Evolutionary conservation across 2,329 filamentous ascomycete species (phyloP).

Genomic region (Rhynchosporium secalis): DNA sequence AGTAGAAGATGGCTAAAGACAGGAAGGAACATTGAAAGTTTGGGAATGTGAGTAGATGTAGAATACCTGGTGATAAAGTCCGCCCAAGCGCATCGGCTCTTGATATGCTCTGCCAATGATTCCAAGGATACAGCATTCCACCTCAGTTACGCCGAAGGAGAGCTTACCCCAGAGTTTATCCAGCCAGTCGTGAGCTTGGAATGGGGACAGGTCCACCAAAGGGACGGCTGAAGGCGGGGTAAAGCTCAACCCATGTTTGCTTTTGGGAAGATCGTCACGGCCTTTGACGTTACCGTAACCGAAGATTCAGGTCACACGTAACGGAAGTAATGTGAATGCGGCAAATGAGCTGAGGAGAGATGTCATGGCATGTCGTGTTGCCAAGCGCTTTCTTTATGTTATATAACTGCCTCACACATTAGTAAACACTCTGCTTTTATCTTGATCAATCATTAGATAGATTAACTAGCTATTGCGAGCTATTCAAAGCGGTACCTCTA

Average conservation of each 20-base stretch:
- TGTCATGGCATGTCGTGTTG: constrained; percentile 3
- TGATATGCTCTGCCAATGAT: constrained; percentile 17
- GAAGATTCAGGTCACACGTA: constrained; percentile 4
- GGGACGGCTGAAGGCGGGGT: constrained; percentile 12
- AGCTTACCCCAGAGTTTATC: constrained; percentile 20
- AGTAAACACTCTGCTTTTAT: not conserved
- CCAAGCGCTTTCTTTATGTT: not conserved
- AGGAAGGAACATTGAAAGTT: not conserved
- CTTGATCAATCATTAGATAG: not conserved
- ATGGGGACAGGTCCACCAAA: not conserved
- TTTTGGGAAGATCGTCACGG: not conserved
- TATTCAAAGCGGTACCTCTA: not conserved
- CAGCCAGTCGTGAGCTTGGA: constrained; percentile 11
- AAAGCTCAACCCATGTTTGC: not conserved
- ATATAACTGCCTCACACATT: not conserved
- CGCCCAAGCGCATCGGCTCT: constrained; percentile 8
- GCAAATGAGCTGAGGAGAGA: not conserved
- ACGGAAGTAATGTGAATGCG: not conserved
- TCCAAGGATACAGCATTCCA: constrained; percentile 12
- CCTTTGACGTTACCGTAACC: not conserved
- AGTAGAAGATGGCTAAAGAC: not conserved
- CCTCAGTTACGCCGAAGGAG: constrained; percentile 1
- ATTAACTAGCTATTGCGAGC: not conserved
- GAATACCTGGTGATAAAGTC: not conserved
- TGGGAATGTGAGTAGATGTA: not conserved